These are phyloP conservation scores for Furcasterigmium sp. DNA, from an alignment of 2,329 filamentous ascomycete genomes.

Conservation along the genomic window DNA sequence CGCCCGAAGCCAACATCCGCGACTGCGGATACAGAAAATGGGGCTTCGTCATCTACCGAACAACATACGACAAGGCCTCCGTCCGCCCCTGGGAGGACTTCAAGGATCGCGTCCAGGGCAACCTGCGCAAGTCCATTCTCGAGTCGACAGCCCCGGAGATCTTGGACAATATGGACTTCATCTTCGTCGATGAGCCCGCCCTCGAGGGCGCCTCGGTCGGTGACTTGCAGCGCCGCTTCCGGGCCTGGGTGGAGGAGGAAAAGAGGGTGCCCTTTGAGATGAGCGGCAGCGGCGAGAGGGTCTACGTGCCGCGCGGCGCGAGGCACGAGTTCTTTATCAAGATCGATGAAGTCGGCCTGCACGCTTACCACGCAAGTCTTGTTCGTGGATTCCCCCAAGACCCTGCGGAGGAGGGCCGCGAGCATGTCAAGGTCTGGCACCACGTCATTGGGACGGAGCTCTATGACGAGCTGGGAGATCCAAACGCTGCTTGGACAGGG, in stretches of 20 bases:
- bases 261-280: no score
- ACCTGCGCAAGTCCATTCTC: not conserved
- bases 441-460: no score
- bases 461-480: no score
- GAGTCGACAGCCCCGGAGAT: conserved; percentile 9
- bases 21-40: not conserved
- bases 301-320: conserved; percentile 1
- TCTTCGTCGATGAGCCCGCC: conserved; percentile 10
- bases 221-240: conserved; percentile 9
- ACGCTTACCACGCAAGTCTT: no score
- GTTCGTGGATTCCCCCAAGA: not conserved
- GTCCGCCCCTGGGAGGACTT: not conserved
- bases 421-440: no score
- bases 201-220: conserved; percentile 12
- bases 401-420: not conserved
- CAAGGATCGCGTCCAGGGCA: not conserved
- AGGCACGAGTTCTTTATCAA: conserved; percentile 10
- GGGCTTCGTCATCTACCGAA: not conserved
- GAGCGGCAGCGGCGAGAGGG: not conserved
- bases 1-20: no score
- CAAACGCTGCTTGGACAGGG: no score
- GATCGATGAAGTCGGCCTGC: conserved; percentile 5
- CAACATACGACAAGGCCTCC: not conserved
- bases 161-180: conserved; percentile 9
- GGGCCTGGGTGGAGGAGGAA: conserved; percentile 5